Conservation (phyloP, 2,329 filamentous ascomycete species). For the Elsinoe necatrix region DNA sequence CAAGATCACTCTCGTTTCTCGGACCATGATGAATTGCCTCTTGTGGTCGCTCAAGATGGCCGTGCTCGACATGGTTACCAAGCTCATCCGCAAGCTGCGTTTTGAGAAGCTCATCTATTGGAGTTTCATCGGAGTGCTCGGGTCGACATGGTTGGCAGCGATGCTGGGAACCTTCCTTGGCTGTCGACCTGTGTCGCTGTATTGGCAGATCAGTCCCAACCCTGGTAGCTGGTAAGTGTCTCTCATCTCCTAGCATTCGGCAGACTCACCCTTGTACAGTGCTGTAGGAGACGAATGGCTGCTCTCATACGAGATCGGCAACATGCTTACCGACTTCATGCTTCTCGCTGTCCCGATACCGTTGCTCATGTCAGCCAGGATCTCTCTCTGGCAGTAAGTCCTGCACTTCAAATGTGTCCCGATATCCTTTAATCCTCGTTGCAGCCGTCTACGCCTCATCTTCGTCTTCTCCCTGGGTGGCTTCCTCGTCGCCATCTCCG, state of each 20-base stretch:
- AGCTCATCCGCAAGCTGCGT: neutral
- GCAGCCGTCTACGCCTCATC: neutral
- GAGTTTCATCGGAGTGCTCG: neutral
- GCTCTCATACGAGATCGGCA: constrained; percentile 1
- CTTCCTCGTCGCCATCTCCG: constrained; percentile 1
- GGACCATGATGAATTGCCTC: constrained; percentile 1
- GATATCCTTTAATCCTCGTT: neutral
- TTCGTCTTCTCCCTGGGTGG: constrained; percentile 1
- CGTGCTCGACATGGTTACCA: neutral
- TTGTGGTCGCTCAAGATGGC: neutral
- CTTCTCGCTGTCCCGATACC: neutral
- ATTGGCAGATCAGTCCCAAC: neutral
- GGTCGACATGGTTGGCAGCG: neutral
- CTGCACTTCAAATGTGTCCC: neutral
- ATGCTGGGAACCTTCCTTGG: neutral
- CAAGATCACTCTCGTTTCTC: neutral
- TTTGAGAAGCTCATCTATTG: constrained; percentile 3
- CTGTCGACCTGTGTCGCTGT: neutral
- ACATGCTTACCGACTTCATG: neutral
- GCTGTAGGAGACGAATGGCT: neutral
- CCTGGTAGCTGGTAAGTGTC: neutral
- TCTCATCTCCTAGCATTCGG: too few species aligned
- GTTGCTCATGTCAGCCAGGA: neutral
- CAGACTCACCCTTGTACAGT: too few species aligned
- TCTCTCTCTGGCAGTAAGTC: neutral